phyloP scores from a whole-genome alignment of 2,329 filamentous ascomycete species.

The Phoma sp. region DNA sequence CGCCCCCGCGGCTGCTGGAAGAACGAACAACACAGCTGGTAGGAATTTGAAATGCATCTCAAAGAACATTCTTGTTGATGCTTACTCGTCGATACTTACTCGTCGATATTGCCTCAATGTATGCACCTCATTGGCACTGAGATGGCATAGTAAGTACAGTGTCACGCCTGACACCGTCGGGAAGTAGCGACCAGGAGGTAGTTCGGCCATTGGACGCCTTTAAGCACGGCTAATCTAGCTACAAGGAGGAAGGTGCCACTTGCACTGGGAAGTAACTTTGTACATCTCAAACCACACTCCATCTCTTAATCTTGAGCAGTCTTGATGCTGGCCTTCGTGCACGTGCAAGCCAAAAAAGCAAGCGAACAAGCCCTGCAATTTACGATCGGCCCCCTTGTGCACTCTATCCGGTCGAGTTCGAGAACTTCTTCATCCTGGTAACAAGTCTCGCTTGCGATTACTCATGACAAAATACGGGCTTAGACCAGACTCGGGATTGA shows the following conservation, averaged over 20 bases:
- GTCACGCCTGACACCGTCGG: neutral
- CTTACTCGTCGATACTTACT: neutral
- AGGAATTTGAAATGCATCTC: no score
- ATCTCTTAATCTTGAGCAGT: neutral
- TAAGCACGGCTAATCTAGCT: slow-evolving; percentile 1
- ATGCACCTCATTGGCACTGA: neutral
- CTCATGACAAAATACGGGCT: slow-evolving; percentile 4
- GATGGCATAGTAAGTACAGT: neutral
- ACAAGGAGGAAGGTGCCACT: slow-evolving; percentile 1
- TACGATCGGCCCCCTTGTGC: neutral
- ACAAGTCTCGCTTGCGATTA: slow-evolving; percentile 10
- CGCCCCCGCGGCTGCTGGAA: neutral
- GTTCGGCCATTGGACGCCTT: slow-evolving; percentile 5
- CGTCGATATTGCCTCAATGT: neutral
- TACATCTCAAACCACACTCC: neutral
- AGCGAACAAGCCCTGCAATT: no score
- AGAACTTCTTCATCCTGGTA: neutral
- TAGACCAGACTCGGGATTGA: slow-evolving; percentile 3
- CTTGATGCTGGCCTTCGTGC: neutral
- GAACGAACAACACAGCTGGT: neutral
- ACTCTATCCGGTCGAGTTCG: neutral
- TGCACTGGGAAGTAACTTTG: neutral
- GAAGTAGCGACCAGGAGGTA: neutral
- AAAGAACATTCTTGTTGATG: no score
- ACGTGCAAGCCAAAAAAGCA: no score